phyloP scores from a whole-genome alignment of 805 yeast genomes.

The Ogataea dorogensis region DNA sequence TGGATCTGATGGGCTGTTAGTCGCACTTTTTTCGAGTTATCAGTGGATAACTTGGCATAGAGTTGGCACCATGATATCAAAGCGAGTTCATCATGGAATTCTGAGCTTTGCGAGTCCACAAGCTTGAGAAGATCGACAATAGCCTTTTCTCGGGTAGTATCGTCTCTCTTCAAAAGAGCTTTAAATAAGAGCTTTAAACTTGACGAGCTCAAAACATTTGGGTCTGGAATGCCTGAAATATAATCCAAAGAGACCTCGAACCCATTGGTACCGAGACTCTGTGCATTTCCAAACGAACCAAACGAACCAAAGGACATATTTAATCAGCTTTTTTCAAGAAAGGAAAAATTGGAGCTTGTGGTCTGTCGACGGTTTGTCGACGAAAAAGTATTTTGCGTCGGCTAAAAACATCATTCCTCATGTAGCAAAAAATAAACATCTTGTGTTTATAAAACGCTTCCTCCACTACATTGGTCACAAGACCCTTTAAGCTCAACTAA shows the following conservation, averaged over 20 bases:
- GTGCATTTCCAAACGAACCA: conserved; percentile 14
- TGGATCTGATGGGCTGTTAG: conserved; percentile 62
- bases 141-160: conserved; percentile 83
- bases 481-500: conserved; percentile 3
- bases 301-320: conserved; percentile 22
- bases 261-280: conserved; percentile 37
- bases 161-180: conserved; percentile 72
- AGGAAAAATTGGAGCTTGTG: not conserved
- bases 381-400: conserved; percentile 4
- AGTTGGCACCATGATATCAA: conserved; percentile 73
- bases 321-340: not conserved
- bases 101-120: conserved; percentile 27
- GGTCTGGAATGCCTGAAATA: conserved; percentile 76
- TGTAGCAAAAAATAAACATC: conserved; percentile 11
- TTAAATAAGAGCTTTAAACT: conserved; percentile 65
- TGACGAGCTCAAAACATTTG: conserved; percentile 44
- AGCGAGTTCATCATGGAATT: conserved; percentile 50
- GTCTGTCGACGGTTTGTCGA: conserved; percentile 6
- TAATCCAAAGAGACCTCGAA: conserved; percentile 67
- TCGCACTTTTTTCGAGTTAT: conserved; percentile 66
- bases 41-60: conserved; percentile 76
- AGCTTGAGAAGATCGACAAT: conserved; percentile 49
- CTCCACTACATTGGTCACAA: conserved; percentile 7
- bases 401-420: conserved; percentile 5
- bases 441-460: conserved; percentile 7